Evolutionary conservation across 371 early-diverging fungal genomes (phyloP).

Genomic region (Mortierella sp.): DNA sequence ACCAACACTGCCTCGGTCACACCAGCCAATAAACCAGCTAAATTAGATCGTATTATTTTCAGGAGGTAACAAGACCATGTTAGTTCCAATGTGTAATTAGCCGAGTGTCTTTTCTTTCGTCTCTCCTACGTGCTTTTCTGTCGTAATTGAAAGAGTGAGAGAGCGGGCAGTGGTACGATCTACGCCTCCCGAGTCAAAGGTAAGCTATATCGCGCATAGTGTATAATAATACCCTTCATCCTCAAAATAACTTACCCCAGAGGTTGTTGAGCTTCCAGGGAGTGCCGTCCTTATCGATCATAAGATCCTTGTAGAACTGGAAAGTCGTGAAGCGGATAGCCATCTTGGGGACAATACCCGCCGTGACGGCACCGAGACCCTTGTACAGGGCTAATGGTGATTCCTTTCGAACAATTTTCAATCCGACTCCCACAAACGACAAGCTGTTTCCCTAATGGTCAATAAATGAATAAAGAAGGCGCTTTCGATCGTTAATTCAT

Average conservation of each 20-base stretch:
- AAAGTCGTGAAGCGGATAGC: constrained; percentile 98
- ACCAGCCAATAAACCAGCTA: constrained; percentile 97
- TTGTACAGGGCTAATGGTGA: constrained; percentile 95
- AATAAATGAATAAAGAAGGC: background rate
- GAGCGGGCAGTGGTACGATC: background rate
- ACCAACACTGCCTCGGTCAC: constrained; percentile 96
- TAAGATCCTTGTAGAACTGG: constrained; percentile 89
- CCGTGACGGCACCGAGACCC: constrained; percentile 97
- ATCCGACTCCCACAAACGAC: constrained; percentile 88
- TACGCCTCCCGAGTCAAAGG: background rate
- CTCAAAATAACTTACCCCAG: constrained; percentile 69
- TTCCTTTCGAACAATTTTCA: constrained; percentile 90
- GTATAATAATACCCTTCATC: background rate
- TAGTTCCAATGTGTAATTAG: background rate
- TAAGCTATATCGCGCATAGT: background rate
- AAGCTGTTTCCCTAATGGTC: constrained; percentile 54
- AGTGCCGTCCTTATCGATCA: constrained; percentile 83
- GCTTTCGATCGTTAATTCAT: background rate
- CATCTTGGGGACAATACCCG: constrained; percentile 99
- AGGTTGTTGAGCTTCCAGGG: constrained; percentile 83
- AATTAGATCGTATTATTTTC: background rate
- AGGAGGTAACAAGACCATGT: background rate
- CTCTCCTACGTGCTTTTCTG: background rate
- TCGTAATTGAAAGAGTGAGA: background rate
- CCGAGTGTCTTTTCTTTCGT: background rate